Conservation (phyloP, 2,329 filamentous ascomycete genomes). For the Pseudocercospora eumusae region DNA sequence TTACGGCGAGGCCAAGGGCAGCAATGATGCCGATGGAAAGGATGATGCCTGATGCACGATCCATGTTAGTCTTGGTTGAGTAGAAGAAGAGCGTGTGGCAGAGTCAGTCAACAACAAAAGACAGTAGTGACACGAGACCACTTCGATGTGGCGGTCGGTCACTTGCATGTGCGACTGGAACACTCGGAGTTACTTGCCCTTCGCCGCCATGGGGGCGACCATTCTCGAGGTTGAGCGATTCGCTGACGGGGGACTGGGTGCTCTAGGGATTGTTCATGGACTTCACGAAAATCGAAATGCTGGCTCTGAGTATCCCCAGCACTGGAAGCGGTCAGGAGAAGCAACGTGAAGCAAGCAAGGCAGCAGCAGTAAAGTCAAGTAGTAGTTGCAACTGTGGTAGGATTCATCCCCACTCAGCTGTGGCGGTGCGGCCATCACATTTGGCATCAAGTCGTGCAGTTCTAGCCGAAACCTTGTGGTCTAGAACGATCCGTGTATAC, state of each 20-base stretch:
- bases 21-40: conserved; percentile 63
- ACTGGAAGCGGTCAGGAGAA: conserved; percentile 1
- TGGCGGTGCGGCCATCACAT: conserved; percentile 8
- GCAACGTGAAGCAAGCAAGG: conserved; percentile 7
- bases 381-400: background rate
- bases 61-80: conserved; percentile 21
- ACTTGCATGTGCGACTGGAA: conserved; percentile 13
- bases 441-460: conserved; percentile 2
- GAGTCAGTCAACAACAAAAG: background rate
- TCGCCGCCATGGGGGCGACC: conserved; percentile 20
- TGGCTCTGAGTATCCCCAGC: background rate
- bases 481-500: background rate
- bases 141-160: conserved; percentile 14
- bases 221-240: background rate
- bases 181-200: conserved; percentile 16
- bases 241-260: background rate
- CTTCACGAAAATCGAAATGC: conserved; percentile 2
- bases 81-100: background rate
- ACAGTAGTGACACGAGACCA: conserved; percentile 13
- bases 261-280: conserved; percentile 3
- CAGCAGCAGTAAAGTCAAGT: conserved; percentile 7
- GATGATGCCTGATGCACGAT: conserved; percentile 56
- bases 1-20: conserved; percentile 63
- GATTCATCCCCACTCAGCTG: conserved; percentile 1
- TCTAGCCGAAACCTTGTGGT: background rate